Percentiles rank a stretch among this genome's conserved stretches.
Evolutionary conservation across 2,329 filamentous ascomycete species (phyloP).

Genomic region (Ceratocystis cacaofunesta): DNA sequence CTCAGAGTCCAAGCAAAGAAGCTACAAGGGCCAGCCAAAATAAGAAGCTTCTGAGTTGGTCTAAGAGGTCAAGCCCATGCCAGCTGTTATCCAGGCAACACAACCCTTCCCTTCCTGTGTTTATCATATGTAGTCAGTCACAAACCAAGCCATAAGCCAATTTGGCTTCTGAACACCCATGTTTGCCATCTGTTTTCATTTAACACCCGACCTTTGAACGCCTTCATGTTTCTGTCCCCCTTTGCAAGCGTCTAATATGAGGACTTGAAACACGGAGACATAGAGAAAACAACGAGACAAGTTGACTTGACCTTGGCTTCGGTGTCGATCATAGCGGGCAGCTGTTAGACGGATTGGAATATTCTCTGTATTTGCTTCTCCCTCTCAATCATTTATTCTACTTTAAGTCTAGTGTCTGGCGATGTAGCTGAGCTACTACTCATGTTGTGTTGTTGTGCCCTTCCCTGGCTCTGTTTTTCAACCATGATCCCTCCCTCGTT

Average conservation of each 20-base stretch:
- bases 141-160: no score
- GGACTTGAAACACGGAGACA: conserved; percentile 1
- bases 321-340: background rate
- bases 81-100: background rate
- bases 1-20: no score
- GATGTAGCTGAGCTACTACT: no score
- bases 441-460: background rate
- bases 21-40: no score
- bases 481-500: background rate
- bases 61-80: background rate
- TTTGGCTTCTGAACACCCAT: background rate
- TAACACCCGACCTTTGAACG: no score
- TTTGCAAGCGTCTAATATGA: no score
- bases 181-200: no score
- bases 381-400: background rate
- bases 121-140: background rate
- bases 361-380: background rate
- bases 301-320: background rate
- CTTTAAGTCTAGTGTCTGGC: background rate
- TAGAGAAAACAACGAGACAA: background rate
- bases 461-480: background rate
- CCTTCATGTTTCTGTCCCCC: no score
- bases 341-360: background rate
- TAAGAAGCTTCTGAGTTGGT: no score
- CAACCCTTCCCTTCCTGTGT: background rate